These are phyloP conservation scores for Tricladium varicosporioides DNA, from an alignment of 2,329 filamentous ascomycete species.

Conservation along the genomic window DNA sequence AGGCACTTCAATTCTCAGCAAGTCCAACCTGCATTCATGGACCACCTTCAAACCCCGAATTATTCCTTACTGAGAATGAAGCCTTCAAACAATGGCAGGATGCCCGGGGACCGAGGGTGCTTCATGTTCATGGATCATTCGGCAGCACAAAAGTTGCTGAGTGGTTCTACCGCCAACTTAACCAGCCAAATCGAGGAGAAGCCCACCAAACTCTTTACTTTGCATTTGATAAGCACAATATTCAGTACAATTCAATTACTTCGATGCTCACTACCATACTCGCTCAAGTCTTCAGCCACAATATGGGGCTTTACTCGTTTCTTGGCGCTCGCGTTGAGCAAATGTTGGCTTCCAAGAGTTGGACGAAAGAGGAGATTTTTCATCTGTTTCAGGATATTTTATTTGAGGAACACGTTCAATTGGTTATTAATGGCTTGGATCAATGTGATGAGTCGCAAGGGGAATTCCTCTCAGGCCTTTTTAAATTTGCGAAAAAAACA, in stretches of 20 bases:
- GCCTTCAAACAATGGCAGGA: neutral
- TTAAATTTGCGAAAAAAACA: neutral
- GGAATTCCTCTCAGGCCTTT: conserved; percentile 4
- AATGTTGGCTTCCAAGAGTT: conserved; percentile 2
- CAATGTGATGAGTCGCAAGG: conserved; percentile 7
- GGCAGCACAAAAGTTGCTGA: neutral
- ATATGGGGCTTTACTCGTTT: neutral
- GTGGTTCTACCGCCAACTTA: conserved; percentile 2
- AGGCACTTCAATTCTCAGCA: too few species aligned
- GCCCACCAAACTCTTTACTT: conserved; percentile 4
- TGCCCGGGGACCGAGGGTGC: neutral
- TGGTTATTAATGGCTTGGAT: conserved; percentile 11
- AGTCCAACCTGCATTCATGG: too few species aligned
- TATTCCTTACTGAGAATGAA: neutral
- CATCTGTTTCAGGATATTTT: conserved; percentile 2
- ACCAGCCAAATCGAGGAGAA: neutral
- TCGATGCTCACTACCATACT: conserved; percentile 10
- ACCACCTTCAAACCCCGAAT: too few species aligned
- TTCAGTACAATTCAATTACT: neutral
- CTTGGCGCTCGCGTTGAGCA: neutral
- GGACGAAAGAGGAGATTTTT: conserved; percentile 5
- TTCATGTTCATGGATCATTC: neutral
- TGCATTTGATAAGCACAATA: conserved; percentile 9
- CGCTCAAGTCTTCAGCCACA: conserved; percentile 7
- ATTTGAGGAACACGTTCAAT: neutral